Percentiles rank a stretch among this genome's conserved stretches.
Evolutionary conservation across 2,329 filamentous ascomycete species (phyloP).

Genomic region (Chaetomiaceae sp.): DNA sequence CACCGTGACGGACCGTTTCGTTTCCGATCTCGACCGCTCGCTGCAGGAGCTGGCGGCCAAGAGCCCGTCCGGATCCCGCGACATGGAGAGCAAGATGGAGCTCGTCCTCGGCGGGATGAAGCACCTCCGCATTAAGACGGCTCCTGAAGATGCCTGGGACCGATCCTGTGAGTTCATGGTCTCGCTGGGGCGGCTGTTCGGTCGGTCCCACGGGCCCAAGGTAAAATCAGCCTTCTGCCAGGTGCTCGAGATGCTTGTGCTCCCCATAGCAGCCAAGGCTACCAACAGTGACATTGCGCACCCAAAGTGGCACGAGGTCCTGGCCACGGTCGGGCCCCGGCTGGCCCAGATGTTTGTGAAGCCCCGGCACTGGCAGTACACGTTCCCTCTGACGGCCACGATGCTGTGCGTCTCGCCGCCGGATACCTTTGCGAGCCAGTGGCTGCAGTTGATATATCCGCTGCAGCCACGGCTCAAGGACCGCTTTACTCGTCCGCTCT

Average conservation of each 20-base stretch:
- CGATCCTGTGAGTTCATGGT: slow-evolving; percentile 86
- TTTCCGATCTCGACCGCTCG: slow-evolving; percentile 70
- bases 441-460: slow-evolving; percentile 73
- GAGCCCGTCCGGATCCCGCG: slow-evolving; percentile 52
- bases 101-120: slow-evolving; percentile 88
- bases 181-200: slow-evolving; percentile 73
- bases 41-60: slow-evolving; percentile 71
- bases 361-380: slow-evolving; percentile 82
- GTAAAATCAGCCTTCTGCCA: slow-evolving; percentile 95
- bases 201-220: slow-evolving; percentile 75
- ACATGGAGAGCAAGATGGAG: slow-evolving; percentile 75
- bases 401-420: slow-evolving; percentile 82
- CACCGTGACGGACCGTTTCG: slow-evolving; percentile 74
- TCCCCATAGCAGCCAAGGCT: slow-evolving; percentile 79
- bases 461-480: slow-evolving; percentile 82
- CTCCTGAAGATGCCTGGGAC: slow-evolving; percentile 70
- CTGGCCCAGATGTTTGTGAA: slow-evolving; percentile 82
- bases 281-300: slow-evolving; percentile 68
- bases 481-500: slow-evolving; percentile 67
- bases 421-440: slow-evolving; percentile 78
- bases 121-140: slow-evolving; percentile 70
- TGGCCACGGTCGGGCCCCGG: slow-evolving; percentile 70
- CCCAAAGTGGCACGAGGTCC: slow-evolving; percentile 80
- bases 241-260: slow-evolving; percentile 76
- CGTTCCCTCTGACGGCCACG: slow-evolving; percentile 82